Conservation (phyloP, 2,329 filamentous ascomycete species). For the Calonectria leucothoes region DNA sequence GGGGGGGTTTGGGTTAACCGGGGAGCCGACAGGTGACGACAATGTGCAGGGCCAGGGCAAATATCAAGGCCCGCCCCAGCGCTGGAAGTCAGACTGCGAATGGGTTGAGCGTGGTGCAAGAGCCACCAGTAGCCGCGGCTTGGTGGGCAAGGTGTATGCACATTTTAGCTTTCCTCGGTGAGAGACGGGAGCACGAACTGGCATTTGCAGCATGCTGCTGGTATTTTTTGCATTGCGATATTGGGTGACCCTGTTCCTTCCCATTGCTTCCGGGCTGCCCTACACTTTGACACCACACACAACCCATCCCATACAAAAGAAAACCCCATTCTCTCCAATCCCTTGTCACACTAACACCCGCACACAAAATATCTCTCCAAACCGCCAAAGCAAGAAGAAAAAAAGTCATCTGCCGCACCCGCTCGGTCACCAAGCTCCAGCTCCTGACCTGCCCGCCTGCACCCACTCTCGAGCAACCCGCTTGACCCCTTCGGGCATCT, state of each 20-base stretch:
- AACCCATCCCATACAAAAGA: background rate
- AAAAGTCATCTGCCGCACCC: background rate
- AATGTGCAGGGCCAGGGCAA: conserved; percentile 23
- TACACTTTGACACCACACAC: background rate
- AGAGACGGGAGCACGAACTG: conserved; percentile 3
- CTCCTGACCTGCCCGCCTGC: conserved; percentile 20
- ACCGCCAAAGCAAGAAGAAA: background rate
- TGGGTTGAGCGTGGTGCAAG: background rate
- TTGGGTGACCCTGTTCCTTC: too few relatives aligned
- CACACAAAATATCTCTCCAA: background rate
- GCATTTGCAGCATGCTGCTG: background rate
- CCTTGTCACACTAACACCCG: background rate
- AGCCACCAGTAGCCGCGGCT: conserved; percentile 22
- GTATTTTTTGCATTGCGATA: background rate
- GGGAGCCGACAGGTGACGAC: conserved; percentile 29
- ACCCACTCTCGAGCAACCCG: conserved; percentile 33
- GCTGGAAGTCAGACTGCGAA: conserved; percentile 18
- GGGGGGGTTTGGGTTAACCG: conserved; percentile 10
- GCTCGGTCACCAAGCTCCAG: conserved; percentile 12
- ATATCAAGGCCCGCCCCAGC: background rate
- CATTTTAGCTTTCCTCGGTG: conserved; percentile 17
- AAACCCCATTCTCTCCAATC: background rate
- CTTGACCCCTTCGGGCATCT: conserved; percentile 31
- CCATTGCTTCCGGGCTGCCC: background rate
- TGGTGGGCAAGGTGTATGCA: conserved; percentile 13